phyloP scores from a whole-genome alignment of 1,284 basidiomycete species.

The Sporisorium iseilematis-ciliati region DNA sequence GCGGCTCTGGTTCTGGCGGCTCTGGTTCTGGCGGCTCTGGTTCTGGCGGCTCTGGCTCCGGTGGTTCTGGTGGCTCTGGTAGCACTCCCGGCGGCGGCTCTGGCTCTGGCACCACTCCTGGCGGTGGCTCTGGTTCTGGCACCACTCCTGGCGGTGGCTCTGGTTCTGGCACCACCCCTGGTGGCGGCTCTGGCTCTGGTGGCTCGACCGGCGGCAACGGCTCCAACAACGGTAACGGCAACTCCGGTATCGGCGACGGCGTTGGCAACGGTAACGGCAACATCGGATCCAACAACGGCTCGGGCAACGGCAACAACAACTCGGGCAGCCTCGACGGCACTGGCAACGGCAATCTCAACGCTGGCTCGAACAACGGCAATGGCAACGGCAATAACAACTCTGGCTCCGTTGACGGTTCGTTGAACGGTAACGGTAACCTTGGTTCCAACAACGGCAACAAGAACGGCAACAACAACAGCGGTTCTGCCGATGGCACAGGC shows the following conservation, averaged over 20 bases:
- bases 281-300: slow-evolving; percentile 16
- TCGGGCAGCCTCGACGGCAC: slow-evolving; percentile 13
- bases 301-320: slow-evolving; percentile 16
- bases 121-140: slow-evolving; percentile 4
- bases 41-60: slow-evolving; percentile 1
- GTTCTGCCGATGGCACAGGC: background rate
- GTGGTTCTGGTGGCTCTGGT: background rate
- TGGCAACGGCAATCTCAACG: slow-evolving; percentile 12
- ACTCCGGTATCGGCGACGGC: slow-evolving; percentile 7
- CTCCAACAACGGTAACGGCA: slow-evolving; percentile 4
- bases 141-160: background rate
- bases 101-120: background rate
- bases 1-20: background rate
- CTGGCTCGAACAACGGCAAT: slow-evolving; percentile 22
- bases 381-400: slow-evolving; percentile 26
- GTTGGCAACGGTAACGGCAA: slow-evolving; percentile 7
- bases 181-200: slow-evolving; percentile 3
- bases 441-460: slow-evolving; percentile 10
- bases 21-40: slow-evolving; percentile 6
- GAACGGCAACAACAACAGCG: slow-evolving; percentile 6
- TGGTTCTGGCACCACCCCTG: slow-evolving; percentile 7
- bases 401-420: background rate
- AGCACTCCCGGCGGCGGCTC: slow-evolving; percentile 6
- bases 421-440: background rate
- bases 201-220: slow-evolving; percentile 14